These are phyloP conservation scores for Leishmania guyanensis DNA, from an alignment of 208 protist genomes.

Conservation along the genomic window DNA sequence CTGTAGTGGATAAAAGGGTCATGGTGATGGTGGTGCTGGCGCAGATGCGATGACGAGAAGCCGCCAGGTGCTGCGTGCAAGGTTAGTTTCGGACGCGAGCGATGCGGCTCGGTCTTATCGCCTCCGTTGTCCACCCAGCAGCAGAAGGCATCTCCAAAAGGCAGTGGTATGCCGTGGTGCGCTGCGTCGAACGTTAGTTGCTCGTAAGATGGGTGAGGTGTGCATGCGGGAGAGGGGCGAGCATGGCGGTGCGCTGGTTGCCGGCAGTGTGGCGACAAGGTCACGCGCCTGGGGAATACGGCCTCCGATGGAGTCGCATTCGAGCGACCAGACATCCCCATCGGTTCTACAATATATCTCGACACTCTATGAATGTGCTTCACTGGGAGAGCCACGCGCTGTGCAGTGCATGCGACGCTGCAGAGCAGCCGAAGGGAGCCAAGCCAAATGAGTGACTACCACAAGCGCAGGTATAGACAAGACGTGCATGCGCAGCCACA, in stretches of 20 bases:
- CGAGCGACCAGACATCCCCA: neutral
- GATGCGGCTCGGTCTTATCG: neutral
- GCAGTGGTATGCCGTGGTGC: neutral
- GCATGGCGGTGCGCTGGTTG: neutral
- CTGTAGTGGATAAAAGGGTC: neutral
- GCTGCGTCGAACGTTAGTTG: neutral
- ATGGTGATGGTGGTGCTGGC: neutral
- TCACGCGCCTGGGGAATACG: neutral
- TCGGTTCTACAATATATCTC: neutral
- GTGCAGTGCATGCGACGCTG: neutral
- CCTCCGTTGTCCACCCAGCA: neutral
- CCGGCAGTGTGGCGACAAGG: neutral
- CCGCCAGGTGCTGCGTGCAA: neutral
- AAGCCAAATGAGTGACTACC: neutral
- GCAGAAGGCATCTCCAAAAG: neutral
- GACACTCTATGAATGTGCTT: neutral
- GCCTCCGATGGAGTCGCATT: neutral
- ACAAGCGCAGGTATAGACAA: neutral
- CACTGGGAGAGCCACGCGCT: neutral
- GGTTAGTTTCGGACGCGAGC: neutral
- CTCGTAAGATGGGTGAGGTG: neutral
- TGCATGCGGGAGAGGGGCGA: neutral
- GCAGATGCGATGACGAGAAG: neutral
- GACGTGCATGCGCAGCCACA: neutral
- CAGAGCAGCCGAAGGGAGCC: neutral